Conservation (phyloP, 208 protist species). For the Trypanosoma lewisi region DNA sequence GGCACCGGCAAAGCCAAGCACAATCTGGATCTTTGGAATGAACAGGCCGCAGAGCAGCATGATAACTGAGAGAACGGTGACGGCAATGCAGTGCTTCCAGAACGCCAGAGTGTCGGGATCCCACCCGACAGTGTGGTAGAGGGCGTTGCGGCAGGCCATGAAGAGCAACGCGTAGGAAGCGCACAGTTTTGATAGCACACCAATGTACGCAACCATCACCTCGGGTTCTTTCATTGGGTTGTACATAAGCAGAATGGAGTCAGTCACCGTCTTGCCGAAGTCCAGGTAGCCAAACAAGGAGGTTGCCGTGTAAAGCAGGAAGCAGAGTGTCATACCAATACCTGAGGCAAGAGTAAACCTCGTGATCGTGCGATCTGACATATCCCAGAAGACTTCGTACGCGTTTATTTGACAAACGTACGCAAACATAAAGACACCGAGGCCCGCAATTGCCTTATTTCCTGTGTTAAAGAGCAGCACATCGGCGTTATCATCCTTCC, state of each 20-base stretch:
- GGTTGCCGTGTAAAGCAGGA: conserved; percentile 51
- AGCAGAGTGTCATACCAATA: conserved; percentile 42
- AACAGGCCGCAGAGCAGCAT: conserved; percentile 25
- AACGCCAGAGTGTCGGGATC: conserved; percentile 57
- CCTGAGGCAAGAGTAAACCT: conserved; percentile 16
- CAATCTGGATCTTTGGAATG: conserved; percentile 30
- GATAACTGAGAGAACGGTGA: conserved; percentile 27
- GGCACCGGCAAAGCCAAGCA: conserved; percentile 43
- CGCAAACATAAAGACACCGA: conserved; percentile 37
- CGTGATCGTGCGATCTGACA: conserved; percentile 20
- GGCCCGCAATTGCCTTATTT: conserved; percentile 19
- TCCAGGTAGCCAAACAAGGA: conserved; percentile 75
- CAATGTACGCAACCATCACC: conserved; percentile 67
- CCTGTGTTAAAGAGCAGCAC: conserved; percentile 3
- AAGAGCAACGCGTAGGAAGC: conserved; percentile 53
- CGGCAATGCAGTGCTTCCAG: conserved; percentile 53
- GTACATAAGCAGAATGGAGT: conserved; percentile 51
- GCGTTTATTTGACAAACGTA: conserved; percentile 40
- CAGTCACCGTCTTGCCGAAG: conserved; percentile 41
- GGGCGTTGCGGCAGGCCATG: conserved; percentile 48
- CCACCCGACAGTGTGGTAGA: conserved; percentile 43
- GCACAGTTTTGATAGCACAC: conserved; percentile 63
- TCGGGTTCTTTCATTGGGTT: conserved; percentile 53
- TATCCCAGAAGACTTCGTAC: conserved; percentile 38
- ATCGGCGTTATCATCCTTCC: too few species aligned